Percentiles rank a stretch among this genome's conserved stretches.
phyloP scores from a whole-genome alignment of 1,139 yeast genomes.

The Sugiyamaella castrensis region DNA sequence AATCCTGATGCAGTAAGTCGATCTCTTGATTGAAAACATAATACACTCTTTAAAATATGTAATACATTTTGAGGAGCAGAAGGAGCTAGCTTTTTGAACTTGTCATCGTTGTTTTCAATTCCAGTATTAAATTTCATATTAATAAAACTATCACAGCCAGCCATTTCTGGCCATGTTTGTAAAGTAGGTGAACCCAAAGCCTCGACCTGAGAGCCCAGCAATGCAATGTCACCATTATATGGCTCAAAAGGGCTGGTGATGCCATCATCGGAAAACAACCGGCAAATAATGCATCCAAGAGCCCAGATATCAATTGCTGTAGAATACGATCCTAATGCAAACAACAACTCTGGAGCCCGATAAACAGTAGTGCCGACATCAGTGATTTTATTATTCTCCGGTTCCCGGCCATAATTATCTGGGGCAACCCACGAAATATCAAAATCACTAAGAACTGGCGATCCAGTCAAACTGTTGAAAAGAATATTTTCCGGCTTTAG shows the following conservation, averaged over 20 bases:
- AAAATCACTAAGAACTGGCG: slow-evolving; percentile 55
- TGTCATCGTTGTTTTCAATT: too few relatives aligned
- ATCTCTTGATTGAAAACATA: slow-evolving; percentile 41
- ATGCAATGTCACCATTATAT: slow-evolving; percentile 56
- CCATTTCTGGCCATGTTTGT: slow-evolving; percentile 49
- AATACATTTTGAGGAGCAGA: slow-evolving; percentile 32
- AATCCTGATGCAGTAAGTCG: slow-evolving; percentile 39
- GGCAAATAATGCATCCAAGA: slow-evolving; percentile 63
- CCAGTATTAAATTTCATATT: slow-evolving; percentile 42
- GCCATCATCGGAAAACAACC: slow-evolving; percentile 45
- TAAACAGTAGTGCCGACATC: slow-evolving; percentile 78
- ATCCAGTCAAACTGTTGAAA: slow-evolving; percentile 35
- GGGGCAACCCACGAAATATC: slow-evolving; percentile 63
- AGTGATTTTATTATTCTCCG: slow-evolving; percentile 45
- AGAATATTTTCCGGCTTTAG: slow-evolving; percentile 78
- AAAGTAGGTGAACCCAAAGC: slow-evolving; percentile 67
- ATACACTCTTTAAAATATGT: slow-evolving; percentile 37
- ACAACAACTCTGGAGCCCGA: slow-evolving; percentile 80
- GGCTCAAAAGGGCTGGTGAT: slow-evolving; percentile 41
- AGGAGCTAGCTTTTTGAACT: slow-evolving; percentile 20
- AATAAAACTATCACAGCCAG: slow-evolving; percentile 41
- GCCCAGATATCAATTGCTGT: slow-evolving; percentile 78
- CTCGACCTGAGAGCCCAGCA: slow-evolving; percentile 59
- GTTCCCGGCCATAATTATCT: slow-evolving; percentile 46
- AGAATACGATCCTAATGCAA: slow-evolving; percentile 63